These are phyloP conservation scores for Oryza meridionalis DNA, from an alignment of 176 grass and related monocot species.

Conservation along the genomic window DNA sequence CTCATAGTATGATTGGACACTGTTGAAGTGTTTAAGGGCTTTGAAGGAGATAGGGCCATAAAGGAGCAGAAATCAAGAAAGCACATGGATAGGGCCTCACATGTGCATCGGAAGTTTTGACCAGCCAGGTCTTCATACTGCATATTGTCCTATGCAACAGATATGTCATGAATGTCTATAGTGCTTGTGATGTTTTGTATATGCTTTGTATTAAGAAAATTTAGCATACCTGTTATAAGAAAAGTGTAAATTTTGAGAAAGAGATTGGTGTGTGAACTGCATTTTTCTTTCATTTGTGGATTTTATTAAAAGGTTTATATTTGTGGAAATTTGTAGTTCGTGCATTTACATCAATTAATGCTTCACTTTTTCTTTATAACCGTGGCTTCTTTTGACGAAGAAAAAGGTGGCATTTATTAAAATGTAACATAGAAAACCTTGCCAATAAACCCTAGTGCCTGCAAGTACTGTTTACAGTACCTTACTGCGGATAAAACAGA, in stretches of 20 bases:
- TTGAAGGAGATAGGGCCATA: conserved; percentile 30
- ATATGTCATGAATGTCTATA: background rate
- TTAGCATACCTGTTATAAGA: background rate
- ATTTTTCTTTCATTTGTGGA: background rate
- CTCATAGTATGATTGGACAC: background rate
- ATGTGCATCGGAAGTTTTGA: conserved; percentile 37
- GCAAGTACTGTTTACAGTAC: background rate
- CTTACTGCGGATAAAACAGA: background rate
- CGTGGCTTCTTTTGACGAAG: conserved; percentile 17
- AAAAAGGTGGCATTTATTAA: conserved; percentile 7
- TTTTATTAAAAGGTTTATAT: background rate
- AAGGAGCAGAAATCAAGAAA: conserved; percentile 33
- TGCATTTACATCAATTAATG: background rate
- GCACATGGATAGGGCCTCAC: conserved; percentile 14
- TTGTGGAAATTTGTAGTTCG: background rate
- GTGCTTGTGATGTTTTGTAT: conserved; percentile 8
- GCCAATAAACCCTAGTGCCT: background rate
- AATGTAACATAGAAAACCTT: background rate
- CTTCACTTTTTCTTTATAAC: background rate
- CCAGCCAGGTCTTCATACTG: background rate
- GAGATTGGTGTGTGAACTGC: background rate
- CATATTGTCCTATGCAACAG: background rate
- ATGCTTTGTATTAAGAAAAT: background rate
- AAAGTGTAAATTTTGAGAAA: background rate
- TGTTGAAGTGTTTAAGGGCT: conserved; percentile 19